These are phyloP conservation scores for Blastocladiella emersonii DNA, from an alignment of 371 early-diverging fungal genomes.

Conservation along the genomic window DNA sequence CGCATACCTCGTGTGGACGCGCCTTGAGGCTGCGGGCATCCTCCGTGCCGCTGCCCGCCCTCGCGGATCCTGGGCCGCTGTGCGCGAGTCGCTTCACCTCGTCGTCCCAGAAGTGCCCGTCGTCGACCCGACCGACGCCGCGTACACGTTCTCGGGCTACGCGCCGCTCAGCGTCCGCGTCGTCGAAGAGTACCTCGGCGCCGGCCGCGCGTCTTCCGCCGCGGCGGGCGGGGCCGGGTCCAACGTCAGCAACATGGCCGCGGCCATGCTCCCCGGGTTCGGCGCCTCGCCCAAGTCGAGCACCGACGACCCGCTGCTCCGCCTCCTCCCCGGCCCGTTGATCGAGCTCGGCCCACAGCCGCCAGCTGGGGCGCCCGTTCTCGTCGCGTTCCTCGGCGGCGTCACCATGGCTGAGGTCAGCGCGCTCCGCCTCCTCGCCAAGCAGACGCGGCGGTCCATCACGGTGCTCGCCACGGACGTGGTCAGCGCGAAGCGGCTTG, in stretches of 20 bases:
- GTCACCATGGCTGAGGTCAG: constrained; percentile 84
- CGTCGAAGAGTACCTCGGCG: constrained; percentile 58
- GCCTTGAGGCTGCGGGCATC: constrained; percentile 37
- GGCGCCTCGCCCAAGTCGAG: constrained; percentile 11
- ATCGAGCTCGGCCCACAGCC: constrained; percentile 1
- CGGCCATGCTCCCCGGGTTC: no score
- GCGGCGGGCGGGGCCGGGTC: no score
- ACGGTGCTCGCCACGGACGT: not conserved
- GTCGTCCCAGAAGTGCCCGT: constrained; percentile 71
- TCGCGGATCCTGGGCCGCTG: constrained; percentile 25
- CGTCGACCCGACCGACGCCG: constrained; percentile 67
- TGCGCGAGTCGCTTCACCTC: constrained; percentile 56
- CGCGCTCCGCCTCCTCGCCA: constrained; percentile 59
- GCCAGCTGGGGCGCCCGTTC: constrained; percentile 1
- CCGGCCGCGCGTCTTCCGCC: no score
- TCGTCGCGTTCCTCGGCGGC: constrained; percentile 76
- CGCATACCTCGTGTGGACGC: constrained; percentile 67
- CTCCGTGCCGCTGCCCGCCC: constrained; percentile 37
- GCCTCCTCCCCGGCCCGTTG: constrained; percentile 7
- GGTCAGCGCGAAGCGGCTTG: not conserved
- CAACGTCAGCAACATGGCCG: no score
- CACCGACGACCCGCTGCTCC: constrained; percentile 17
- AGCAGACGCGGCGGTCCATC: not conserved
- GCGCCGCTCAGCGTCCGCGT: constrained; percentile 79
- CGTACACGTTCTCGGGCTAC: constrained; percentile 88